Percentiles rank a stretch among this genome's conserved stretches.
These are phyloP conservation scores for Aegilops sharonensis DNA, from an alignment of 176 grass and related monocot species.

Conservation along the genomic window DNA sequence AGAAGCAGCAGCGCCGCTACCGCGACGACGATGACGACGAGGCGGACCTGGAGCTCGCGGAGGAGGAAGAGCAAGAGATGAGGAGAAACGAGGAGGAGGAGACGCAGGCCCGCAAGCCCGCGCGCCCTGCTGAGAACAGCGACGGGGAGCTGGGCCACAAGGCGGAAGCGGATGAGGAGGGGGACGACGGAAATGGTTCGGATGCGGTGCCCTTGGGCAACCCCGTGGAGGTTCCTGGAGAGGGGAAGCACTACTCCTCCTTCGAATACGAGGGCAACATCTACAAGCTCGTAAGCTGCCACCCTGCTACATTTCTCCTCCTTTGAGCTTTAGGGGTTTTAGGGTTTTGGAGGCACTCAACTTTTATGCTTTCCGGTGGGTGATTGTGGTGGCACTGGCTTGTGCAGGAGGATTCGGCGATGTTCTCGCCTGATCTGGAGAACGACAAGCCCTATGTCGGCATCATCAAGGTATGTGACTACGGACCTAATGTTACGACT, in stretches of 20 bases:
- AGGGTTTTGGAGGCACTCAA: background rate
- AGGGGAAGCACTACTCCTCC: conserved; percentile 64
- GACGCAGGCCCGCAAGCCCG: conserved; percentile 27
- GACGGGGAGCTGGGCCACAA: background rate
- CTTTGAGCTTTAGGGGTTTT: conserved; percentile 22
- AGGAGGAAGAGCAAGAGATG: conserved; percentile 52
- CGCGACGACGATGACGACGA: conserved; percentile 13
- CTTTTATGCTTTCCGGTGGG: background rate
- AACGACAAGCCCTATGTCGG: conserved; percentile 87
- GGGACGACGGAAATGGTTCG: conserved; percentile 32
- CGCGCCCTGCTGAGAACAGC: conserved; percentile 11
- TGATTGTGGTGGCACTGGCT: conserved; percentile 2
- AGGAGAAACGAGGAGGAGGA: conserved; percentile 40
- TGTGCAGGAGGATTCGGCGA: conserved; percentile 82
- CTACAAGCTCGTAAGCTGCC: conserved; percentile 65
- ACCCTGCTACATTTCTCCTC: background rate
- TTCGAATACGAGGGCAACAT: conserved; percentile 83
- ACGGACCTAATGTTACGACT: background rate
- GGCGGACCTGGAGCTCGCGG: conserved; percentile 37
- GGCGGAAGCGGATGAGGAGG: conserved; percentile 1
- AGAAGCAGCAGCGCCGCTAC: conserved; percentile 31
- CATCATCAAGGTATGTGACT: conserved; percentile 70
- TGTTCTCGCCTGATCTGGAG: conserved; percentile 69
- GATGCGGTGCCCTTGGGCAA: conserved; percentile 63
- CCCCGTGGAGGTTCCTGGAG: conserved; percentile 57